Evolutionary conservation across 192 early-diverging fungal species (phyloP).

Genomic region (Backusella mclennaniae): DNA sequence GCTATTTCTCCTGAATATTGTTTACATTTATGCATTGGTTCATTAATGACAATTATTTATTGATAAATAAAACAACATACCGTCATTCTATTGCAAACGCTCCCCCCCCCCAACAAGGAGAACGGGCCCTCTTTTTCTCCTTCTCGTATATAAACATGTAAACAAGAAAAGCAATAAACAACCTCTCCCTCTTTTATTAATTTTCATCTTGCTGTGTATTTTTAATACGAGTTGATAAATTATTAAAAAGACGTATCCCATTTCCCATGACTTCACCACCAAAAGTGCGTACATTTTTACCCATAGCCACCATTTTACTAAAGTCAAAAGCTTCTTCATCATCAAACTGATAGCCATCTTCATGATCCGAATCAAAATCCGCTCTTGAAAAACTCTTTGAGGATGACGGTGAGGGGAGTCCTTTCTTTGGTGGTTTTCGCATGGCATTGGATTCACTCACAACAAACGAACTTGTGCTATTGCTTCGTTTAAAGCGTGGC

Average conservation of each 20-base stretch:
- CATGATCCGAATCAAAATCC: background rate
- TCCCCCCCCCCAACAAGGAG: no score
- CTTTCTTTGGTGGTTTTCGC: background rate
- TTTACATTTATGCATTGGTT: background rate
- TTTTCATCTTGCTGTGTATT: background rate
- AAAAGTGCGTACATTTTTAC: slow-evolving; percentile 28
- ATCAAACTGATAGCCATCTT: background rate
- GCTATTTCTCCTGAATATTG: background rate
- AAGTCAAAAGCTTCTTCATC: slow-evolving; percentile 30
- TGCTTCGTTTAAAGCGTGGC: background rate
- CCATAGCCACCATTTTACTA: slow-evolving; percentile 33
- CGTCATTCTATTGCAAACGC: no score
- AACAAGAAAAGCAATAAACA: background rate
- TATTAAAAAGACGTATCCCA: slow-evolving; percentile 29
- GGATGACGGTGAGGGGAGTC: background rate
- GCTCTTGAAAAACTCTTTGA: background rate
- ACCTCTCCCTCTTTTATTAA: background rate
- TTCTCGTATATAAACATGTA: no score
- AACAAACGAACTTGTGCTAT: background rate
- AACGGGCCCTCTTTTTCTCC: no score
- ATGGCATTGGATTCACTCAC: background rate
- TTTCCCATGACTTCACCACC: slow-evolving; percentile 29
- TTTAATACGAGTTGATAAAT: slow-evolving; percentile 26
- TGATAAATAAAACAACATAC: background rate
- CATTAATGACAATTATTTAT: background rate